Conservation (phyloP, 306 rosid species). For the Dryas drummondii region DNA sequence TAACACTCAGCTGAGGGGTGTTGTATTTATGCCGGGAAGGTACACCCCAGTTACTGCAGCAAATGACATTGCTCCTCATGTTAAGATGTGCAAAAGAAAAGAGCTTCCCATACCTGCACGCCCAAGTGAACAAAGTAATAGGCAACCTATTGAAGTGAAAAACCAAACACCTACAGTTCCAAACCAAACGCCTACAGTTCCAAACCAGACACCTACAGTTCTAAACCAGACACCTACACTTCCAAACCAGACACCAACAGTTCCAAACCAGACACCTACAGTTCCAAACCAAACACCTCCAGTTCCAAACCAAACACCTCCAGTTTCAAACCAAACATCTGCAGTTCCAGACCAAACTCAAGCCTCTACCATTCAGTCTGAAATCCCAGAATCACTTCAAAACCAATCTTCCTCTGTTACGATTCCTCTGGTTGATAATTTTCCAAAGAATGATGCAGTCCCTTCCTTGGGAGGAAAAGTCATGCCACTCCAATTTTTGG, state of each 20-base stretch:
- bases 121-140: constrained; percentile 32
- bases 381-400: neutral
- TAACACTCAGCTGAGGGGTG: constrained; percentile 50
- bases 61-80: constrained; percentile 59
- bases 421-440: constrained; percentile 7
- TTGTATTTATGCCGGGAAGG: constrained; percentile 47
- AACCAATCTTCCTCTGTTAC: constrained; percentile 10
- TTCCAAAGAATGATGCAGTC: constrained; percentile 22
- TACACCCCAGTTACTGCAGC: constrained; percentile 45
- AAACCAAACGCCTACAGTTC: constrained; percentile 16
- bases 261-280: constrained; percentile 17
- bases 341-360: constrained; percentile 2
- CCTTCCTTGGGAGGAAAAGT: constrained; percentile 27
- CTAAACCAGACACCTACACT: constrained; percentile 14
- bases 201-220: constrained; percentile 14
- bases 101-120: constrained; percentile 38
- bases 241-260: constrained; percentile 15
- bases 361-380: neutral
- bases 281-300: constrained; percentile 1
- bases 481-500: constrained; percentile 23
- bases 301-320: neutral
- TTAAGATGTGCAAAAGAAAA: constrained; percentile 47
- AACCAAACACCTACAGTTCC: constrained; percentile 18
- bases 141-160: constrained; percentile 33
- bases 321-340: neutral